Evolutionary conservation across 257 asterid species (phyloP).

Genomic region (Solanum microdontum): DNA sequence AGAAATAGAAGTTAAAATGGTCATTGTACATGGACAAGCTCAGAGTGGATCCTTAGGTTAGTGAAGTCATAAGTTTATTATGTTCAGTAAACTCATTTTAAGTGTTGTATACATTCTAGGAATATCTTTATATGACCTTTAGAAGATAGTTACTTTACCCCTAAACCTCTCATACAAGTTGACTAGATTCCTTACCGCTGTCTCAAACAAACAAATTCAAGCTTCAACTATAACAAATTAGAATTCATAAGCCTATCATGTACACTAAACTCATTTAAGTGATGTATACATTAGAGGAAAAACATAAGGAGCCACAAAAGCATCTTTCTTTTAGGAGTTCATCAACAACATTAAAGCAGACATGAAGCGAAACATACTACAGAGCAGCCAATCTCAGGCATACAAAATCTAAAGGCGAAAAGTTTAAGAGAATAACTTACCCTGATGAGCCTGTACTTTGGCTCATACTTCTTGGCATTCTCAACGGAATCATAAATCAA

Average conservation of each 20-base stretch:
- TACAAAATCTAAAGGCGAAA: background rate
- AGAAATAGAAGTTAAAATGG: background rate
- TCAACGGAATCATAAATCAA: conserved; percentile 10
- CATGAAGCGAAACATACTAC: background rate
- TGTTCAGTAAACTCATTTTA: background rate
- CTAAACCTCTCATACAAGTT: background rate
- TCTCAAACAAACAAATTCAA: background rate
- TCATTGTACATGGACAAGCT: background rate
- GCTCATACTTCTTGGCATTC: conserved; percentile 14
- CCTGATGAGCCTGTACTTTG: conserved; percentile 16
- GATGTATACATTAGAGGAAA: background rate
- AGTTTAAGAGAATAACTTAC: background rate
- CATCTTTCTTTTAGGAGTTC: background rate
- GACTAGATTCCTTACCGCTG: background rate
- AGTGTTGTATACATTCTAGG: background rate
- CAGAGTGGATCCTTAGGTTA: background rate
- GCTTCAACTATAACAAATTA: background rate
- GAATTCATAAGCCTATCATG: background rate
- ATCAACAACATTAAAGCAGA: background rate
- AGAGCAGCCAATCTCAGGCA: background rate
- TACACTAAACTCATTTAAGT: background rate
- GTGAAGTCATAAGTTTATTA: background rate
- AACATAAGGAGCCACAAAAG: background rate
- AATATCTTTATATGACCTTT: background rate
- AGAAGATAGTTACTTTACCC: background rate